phyloP scores from a whole-genome alignment of 257 asterid species.

The Solanum commersonii region DNA sequence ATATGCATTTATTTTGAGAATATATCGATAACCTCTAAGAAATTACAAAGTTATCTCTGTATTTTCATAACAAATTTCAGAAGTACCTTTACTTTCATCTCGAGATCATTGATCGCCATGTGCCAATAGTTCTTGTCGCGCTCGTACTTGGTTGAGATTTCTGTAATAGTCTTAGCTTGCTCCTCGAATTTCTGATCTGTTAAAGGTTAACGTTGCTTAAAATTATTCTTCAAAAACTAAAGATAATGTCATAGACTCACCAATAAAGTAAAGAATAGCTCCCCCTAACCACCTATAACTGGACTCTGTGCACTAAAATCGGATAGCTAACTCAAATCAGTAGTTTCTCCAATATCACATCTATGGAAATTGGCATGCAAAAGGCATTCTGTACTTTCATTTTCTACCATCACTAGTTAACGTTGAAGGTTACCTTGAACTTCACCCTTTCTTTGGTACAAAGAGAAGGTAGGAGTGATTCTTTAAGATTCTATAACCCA shows the following conservation, averaged over 20 bases:
- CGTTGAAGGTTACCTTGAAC: neutral
- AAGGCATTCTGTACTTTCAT: neutral
- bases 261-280: neutral
- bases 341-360: neutral
- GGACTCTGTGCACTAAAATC: neutral
- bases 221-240: neutral
- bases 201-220: neutral
- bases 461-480: neutral
- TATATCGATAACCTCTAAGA: neutral
- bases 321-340: neutral
- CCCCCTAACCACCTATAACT: neutral
- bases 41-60: neutral
- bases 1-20: neutral
- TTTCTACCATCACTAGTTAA: neutral
- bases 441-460: neutral
- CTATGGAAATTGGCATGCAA: neutral
- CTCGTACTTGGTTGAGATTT: constrained; percentile 58
- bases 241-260: neutral
- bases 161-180: constrained; percentile 48
- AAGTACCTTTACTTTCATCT: constrained; percentile 67
- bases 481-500: neutral
- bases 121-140: constrained; percentile 56
- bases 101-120: constrained; percentile 40
- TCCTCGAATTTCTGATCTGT: constrained; percentile 63
- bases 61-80: neutral